Evolutionary conservation across 169 alveolate genomes (phyloP).

Genomic region (Plasmodium malariae): DNA sequence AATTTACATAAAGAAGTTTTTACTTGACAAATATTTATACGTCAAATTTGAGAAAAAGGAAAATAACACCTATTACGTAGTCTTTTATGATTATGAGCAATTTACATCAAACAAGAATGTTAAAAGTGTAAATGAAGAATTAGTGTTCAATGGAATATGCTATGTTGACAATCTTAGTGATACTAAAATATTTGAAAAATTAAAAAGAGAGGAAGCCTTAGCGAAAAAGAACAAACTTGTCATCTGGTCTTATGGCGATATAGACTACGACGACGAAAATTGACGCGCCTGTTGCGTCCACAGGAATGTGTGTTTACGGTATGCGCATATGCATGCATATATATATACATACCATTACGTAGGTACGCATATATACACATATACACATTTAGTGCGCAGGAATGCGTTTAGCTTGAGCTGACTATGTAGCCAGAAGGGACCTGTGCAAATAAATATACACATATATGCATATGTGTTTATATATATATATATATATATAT

Average conservation of each 20-base stretch:
- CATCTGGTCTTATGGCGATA: conserved; percentile 75
- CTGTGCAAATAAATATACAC: background rate
- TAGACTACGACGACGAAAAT: conserved; percentile 61
- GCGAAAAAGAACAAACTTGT: conserved; percentile 52
- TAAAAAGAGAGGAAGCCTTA: conserved; percentile 47
- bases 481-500: no score
- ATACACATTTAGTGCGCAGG: no score
- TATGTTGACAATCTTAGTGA: conserved; percentile 63
- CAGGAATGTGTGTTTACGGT: background rate
- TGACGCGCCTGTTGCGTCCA: background rate
- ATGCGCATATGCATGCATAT: no score
- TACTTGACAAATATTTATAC: conserved; percentile 67
- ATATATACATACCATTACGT: background rate
- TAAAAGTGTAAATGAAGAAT: conserved; percentile 70
- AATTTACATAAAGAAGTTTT: conserved; percentile 28
- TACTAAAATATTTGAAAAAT: conserved; percentile 72
- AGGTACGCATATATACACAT: no score
- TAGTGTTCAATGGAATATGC: conserved; percentile 39
- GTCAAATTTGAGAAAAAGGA: conserved; percentile 70
- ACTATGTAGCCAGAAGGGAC: no score
- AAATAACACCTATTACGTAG: conserved; percentile 25
- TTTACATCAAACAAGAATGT: conserved; percentile 72
- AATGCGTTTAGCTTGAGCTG: no score
- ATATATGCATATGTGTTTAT: background rate
- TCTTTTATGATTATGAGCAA: conserved; percentile 71